These are phyloP conservation scores for Aureobasidium sp. DNA, from an alignment of 2,329 filamentous ascomycete genomes.

Conservation along the genomic window DNA sequence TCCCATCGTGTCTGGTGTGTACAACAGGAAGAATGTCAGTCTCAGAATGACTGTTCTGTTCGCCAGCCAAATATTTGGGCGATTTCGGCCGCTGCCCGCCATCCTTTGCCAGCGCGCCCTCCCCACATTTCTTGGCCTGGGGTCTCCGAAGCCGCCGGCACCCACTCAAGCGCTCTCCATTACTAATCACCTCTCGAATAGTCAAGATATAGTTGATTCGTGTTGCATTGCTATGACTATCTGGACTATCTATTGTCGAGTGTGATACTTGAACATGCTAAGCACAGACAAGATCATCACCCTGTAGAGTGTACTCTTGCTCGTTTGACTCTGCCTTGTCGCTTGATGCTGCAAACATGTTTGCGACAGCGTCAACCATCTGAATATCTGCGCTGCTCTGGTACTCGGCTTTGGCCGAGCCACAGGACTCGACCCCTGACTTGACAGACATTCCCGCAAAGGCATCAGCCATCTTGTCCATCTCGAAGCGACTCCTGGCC, in stretches of 20 bases:
- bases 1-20: conserved; percentile 8
- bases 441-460: neutral
- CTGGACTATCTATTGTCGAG: neutral
- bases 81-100: neutral
- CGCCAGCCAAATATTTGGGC: conserved; percentile 1
- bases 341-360: neutral
- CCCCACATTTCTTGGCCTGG: conserved; percentile 2
- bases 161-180: neutral
- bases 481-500: too few relatives aligned
- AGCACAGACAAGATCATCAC: neutral
- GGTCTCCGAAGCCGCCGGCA: neutral
- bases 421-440: too few relatives aligned
- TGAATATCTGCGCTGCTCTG: neutral
- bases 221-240: neutral
- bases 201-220: neutral
- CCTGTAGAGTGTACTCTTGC: neutral
- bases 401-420: too few relatives aligned
- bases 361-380: neutral
- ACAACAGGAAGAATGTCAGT: neutral
- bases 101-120: neutral
- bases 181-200: neutral
- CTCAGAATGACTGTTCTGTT: neutral
- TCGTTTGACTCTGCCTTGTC: neutral
- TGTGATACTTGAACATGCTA: neutral
- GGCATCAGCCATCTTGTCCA: neutral